These are phyloP conservation scores for Mrakia blollopis DNA, from an alignment of 768 basidiomycete genomes.

Conservation along the genomic window DNA sequence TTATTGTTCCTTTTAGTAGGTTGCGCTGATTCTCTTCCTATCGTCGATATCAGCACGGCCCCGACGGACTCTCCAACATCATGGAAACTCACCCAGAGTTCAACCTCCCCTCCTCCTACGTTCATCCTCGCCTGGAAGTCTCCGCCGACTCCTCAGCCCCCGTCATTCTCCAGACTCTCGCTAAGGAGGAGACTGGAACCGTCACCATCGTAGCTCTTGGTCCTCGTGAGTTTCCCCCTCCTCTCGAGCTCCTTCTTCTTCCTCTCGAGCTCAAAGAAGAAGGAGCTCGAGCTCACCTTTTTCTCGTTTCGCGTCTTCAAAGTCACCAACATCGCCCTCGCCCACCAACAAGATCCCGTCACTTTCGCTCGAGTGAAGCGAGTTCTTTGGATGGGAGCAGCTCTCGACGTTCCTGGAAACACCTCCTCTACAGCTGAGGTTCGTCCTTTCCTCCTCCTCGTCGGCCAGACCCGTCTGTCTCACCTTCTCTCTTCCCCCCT, in stretches of 20 bases:
- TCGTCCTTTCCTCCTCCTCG: conserved; percentile 48
- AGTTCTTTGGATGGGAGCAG: conserved; percentile 90
- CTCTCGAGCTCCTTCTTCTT: conserved; percentile 7
- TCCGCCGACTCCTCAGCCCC: conserved; percentile 37
- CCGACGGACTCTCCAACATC: conserved; percentile 45
- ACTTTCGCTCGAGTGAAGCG: conserved; percentile 55
- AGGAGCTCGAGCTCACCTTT: neutral
- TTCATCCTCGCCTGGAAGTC: conserved; percentile 38
- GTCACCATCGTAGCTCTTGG: conserved; percentile 44
- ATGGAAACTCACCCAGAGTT: conserved; percentile 44
- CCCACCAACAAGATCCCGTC: conserved; percentile 56
- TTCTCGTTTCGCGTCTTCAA: conserved; percentile 36
- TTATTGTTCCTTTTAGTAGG: too few relatives aligned
- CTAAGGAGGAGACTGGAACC: conserved; percentile 37
- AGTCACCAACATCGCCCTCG: conserved; percentile 70
- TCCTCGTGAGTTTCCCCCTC: conserved; percentile 40
- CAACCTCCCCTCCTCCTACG: conserved; percentile 26
- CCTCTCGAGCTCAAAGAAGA: neutral
- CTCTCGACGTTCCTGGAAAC: conserved; percentile 85
- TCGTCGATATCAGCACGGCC: conserved; percentile 40
- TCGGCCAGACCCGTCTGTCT: conserved; percentile 12
- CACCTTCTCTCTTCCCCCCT: neutral
- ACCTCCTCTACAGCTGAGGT: conserved; percentile 73
- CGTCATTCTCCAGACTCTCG: conserved; percentile 42
- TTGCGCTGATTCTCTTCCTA: neutral